phyloP scores from a whole-genome alignment of 345 rosid genomes.

The Melaleuca quinquenervia region DNA sequence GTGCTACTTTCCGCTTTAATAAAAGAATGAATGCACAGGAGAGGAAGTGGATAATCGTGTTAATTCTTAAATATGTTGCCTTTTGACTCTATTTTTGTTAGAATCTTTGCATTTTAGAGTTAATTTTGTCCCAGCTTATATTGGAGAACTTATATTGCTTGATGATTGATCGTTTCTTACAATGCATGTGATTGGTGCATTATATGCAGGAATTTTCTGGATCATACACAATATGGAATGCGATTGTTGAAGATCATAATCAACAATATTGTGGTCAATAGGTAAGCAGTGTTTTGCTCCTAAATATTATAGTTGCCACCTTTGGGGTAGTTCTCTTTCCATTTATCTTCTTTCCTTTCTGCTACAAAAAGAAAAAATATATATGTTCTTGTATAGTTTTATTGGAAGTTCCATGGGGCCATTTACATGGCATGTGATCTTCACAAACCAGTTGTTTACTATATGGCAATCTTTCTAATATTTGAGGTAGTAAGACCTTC shows the following conservation, averaged over 20 bases:
- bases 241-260: slow-evolving; percentile 58
- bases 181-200: neutral
- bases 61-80: slow-evolving; percentile 59
- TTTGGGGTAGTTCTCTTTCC: neutral
- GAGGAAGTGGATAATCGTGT: slow-evolving; percentile 90
- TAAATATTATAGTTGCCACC: too few species aligned
- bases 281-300: slow-evolving; percentile 22
- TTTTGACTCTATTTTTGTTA: neutral
- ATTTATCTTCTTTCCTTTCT: neutral
- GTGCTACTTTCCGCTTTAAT: slow-evolving; percentile 57
- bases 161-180: too few species aligned
- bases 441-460: too few species aligned
- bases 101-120: neutral
- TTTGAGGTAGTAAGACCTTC: too few species aligned
- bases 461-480: too few species aligned
- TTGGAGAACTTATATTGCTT: too few species aligned
- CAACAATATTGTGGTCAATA: slow-evolving; percentile 57
- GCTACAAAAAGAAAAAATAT: neutral
- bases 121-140: slow-evolving; percentile 34
- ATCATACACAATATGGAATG: slow-evolving; percentile 79
- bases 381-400: too few species aligned
- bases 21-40: slow-evolving; percentile 81
- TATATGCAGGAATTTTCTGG: slow-evolving; percentile 69
- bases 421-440: too few species aligned
- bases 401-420: too few species aligned